These are phyloP conservation scores for Neocatenulostroma microsporum DNA, from an alignment of 2,329 filamentous ascomycete species.

Conservation along the genomic window DNA sequence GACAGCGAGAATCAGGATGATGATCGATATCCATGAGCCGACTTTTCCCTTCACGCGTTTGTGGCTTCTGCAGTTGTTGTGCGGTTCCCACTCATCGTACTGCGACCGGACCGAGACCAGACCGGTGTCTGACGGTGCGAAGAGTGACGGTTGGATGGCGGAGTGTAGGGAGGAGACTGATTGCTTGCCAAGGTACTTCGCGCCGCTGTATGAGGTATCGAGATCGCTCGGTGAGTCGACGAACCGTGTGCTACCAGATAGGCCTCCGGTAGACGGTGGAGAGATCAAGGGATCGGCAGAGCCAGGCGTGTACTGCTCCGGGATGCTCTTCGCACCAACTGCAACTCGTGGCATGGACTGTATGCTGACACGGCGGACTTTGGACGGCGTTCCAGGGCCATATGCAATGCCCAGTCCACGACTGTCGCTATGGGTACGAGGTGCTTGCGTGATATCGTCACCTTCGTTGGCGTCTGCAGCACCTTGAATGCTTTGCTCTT, in stretches of 20 bases:
- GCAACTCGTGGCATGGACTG: constrained; percentile 20
- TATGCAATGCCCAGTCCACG: constrained; percentile 7
- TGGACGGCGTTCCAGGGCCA: neutral
- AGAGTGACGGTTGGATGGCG: constrained; percentile 14
- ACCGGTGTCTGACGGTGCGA: constrained; percentile 21
- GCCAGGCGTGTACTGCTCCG: constrained; percentile 9
- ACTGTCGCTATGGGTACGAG: neutral
- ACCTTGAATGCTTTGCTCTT: constrained; percentile 13
- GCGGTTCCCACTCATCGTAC: constrained; percentile 20
- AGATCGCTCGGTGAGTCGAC: constrained; percentile 13
- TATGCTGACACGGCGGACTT: constrained; percentile 16
- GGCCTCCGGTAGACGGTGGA: constrained; percentile 17
- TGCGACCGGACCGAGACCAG: constrained; percentile 15
- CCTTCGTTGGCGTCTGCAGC: constrained; percentile 16
- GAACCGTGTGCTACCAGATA: constrained; percentile 20
- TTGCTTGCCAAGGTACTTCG: constrained; percentile 10
- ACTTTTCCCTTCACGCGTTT: constrained; percentile 11
- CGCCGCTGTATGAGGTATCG: constrained; percentile 13
- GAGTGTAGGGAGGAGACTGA: constrained; percentile 19
- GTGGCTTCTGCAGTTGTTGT: constrained; percentile 17
- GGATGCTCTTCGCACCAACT: constrained; percentile 15
- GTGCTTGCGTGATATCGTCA: constrained; percentile 20
- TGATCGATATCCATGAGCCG: constrained; percentile 40
- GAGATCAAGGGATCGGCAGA: constrained; percentile 15
- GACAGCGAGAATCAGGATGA: constrained; percentile 42